Evolutionary conservation across 352 stramenopile species (phyloP), one percentile per base, ranked within the genome.

Genomic region (Saprolegnia diclina): DNA sequence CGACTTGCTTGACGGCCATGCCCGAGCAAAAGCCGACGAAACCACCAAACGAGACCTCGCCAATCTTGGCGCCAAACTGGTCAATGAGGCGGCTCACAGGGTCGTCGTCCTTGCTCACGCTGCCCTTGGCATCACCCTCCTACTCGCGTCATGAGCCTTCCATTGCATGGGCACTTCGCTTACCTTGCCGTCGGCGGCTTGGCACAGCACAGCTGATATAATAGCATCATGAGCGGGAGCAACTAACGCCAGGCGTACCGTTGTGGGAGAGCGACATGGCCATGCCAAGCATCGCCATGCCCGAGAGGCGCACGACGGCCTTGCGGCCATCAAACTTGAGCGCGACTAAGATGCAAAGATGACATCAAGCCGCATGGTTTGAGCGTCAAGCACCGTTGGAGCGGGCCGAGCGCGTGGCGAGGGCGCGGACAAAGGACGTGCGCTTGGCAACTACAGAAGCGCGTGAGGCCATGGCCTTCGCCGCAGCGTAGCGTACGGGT

Each of bases 1-100:
- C 88, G 46, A 90, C 78, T 65, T 91, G 77, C 74, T 92, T 92
- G 21, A 95, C 74, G 42, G 88, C 87, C 68, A 91, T 92, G 32
- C 87, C 88, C 13, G 87, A 93, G 72, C 85, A 92, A 67, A 94
- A 94, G 38, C 88, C 87, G 38, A 93, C 71, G 0, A 76, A 77
- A 13, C 79, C 73, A 10, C 81, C 86, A 35, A 96, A 74, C 22
- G 85, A 85, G 53, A 94, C 80, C 68, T 92, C 82, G 21, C 86
- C 84, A 53, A 78, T 80, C 57, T 79, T 83, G 53, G 71, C 71
- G 73, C 85, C 73, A 67, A 87, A 75, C 53, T 79, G 72, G 53
- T 93, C 82, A 37, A 93, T 79, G 53, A 91, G 76, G 67, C 80
- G 64, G 67, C 88, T 80, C 50, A 92, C 71, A 10, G 78, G 68